Percentiles rank a stretch among this genome's conserved stretches.
Conservation (phyloP, 2,329 filamentous ascomycete species). For the Monilinia vaccinii-corymbosi region DNA sequence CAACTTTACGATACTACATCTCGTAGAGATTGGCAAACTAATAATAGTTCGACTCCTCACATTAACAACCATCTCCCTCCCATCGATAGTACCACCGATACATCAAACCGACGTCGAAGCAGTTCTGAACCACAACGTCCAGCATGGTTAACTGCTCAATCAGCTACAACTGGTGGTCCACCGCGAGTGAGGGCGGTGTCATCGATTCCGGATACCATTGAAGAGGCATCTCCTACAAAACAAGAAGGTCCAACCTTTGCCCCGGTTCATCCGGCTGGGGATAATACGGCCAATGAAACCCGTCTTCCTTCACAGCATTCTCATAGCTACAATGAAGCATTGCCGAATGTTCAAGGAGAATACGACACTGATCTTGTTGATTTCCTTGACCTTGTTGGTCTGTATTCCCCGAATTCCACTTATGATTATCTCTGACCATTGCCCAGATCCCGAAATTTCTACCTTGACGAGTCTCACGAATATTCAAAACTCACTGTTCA, state of each 20-base stretch:
- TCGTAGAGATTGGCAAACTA: background rate
- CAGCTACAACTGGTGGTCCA: background rate
- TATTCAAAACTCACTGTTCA: slow-evolving; percentile 80
- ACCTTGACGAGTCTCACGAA: slow-evolving; percentile 80
- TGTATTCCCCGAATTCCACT: background rate
- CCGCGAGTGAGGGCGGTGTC: slow-evolving; percentile 1
- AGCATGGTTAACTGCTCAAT: background rate
- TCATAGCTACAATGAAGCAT: background rate
- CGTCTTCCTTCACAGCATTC: background rate
- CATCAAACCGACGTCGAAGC: slow-evolving; percentile 12
- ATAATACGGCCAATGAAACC: background rate
- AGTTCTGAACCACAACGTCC: slow-evolving; percentile 11
- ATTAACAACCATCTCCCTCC: background rate
- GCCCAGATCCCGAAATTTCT: slow-evolving; percentile 42
- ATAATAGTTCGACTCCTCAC: slow-evolving; percentile 3
- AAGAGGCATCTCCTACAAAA: slow-evolving; percentile 1
- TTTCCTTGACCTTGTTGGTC: slow-evolving; percentile 59
- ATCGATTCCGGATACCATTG: slow-evolving; percentile 8
- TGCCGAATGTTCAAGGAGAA: slow-evolving; percentile 25
- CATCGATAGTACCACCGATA: background rate
- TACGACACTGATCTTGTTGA: slow-evolving; percentile 57
- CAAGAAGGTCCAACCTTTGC: background rate
- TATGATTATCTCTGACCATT: slow-evolving; percentile 8
- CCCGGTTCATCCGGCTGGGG: background rate
- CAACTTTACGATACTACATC: background rate